Percentiles rank a stretch among this genome's conserved stretches.
These are phyloP conservation scores for Yamadazyma kitorensis DNA, from an alignment of 805 yeast species.

Conservation along the genomic window DNA sequence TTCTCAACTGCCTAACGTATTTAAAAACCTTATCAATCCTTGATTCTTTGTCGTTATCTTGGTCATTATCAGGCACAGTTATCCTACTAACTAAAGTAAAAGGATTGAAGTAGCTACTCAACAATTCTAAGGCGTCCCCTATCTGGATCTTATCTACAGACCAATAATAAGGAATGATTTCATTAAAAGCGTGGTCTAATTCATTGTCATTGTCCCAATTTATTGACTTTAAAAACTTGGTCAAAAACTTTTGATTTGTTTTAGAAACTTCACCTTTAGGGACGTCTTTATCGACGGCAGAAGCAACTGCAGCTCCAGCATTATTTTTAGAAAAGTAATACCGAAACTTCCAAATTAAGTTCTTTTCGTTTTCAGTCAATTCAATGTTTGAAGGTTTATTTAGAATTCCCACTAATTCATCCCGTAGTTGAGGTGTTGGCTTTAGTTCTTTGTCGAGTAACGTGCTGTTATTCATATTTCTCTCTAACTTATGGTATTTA, in stretches of 20 bases:
- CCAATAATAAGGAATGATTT: slow-evolving; percentile 61
- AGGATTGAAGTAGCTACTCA: slow-evolving; percentile 73
- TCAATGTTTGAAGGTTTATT: slow-evolving; percentile 81
- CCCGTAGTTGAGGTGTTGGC: slow-evolving; percentile 82
- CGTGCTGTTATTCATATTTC: slow-evolving; percentile 70
- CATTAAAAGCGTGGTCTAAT: slow-evolving; percentile 68
- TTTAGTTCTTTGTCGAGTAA: slow-evolving; percentile 80
- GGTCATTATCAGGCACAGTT: slow-evolving; percentile 9
- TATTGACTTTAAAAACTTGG: slow-evolving; percentile 82
- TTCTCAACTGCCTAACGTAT: slow-evolving; percentile 54
- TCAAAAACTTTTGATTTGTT: slow-evolving; percentile 49
- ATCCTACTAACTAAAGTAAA: slow-evolving; percentile 20
- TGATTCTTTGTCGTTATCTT: slow-evolving; percentile 19
- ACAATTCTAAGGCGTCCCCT: slow-evolving; percentile 81
- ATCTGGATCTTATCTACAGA: slow-evolving; percentile 67
- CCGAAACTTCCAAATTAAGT: slow-evolving; percentile 86
- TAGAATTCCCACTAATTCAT: slow-evolving; percentile 65
- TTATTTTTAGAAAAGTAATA: slow-evolving; percentile 54
- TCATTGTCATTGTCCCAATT: slow-evolving; percentile 87
- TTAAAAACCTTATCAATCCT: slow-evolving; percentile 29
- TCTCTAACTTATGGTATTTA: slow-evolving; percentile 79
- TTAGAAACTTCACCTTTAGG: slow-evolving; percentile 21
- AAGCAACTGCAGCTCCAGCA: slow-evolving; percentile 10
- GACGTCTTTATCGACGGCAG: slow-evolving; percentile 4
- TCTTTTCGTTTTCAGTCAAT: slow-evolving; percentile 78